A percentile compares a stretch with the other conserved stretches of the same genome.
Evolutionary conservation across 2,329 filamentous ascomycete species (phyloP).

Genomic region (Arthroderma sp.): DNA sequence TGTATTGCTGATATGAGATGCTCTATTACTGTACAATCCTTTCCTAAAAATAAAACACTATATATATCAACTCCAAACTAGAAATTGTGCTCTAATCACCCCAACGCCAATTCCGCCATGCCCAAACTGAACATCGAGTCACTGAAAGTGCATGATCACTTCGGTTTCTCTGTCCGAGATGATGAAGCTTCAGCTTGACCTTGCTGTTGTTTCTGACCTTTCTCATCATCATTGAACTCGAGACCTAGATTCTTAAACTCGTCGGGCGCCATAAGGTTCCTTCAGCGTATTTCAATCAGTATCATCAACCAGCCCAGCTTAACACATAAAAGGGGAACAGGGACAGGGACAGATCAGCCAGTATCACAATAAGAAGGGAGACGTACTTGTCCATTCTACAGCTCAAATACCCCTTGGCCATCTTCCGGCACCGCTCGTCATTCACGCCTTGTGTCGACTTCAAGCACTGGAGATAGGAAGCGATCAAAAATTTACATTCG

Average conservation of each 20-base stretch:
- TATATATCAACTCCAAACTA: no score
- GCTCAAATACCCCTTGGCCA: conserved; percentile 77
- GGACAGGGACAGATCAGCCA: not conserved
- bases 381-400: conserved; percentile 91
- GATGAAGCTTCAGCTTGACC: not conserved
- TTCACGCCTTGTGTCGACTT: conserved; percentile 74
- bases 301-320: not conserved
- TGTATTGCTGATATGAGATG: no score
- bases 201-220: conserved; percentile 2
- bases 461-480: conserved; percentile 72
- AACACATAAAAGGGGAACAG: not conserved
- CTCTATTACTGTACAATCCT: no score
- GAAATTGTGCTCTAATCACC: no score
- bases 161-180: no score
- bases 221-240: conserved; percentile 34
- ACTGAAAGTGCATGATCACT: no score
- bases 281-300: conserved; percentile 20
- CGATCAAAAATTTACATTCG: conserved; percentile 87
- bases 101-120: no score
- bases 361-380: conserved; percentile 2
- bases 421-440: conserved; percentile 65
- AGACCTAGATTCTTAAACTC: conserved; percentile 92
- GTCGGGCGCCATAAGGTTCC: conserved; percentile 91
- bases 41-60: no score
- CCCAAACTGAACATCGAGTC: no score